Percentiles rank a stretch among this genome's conserved stretches.
Evolutionary conservation across 495 filamentous ascomycete genomes (phyloP).

Genomic region (Parachaetomium inaequale): DNA sequence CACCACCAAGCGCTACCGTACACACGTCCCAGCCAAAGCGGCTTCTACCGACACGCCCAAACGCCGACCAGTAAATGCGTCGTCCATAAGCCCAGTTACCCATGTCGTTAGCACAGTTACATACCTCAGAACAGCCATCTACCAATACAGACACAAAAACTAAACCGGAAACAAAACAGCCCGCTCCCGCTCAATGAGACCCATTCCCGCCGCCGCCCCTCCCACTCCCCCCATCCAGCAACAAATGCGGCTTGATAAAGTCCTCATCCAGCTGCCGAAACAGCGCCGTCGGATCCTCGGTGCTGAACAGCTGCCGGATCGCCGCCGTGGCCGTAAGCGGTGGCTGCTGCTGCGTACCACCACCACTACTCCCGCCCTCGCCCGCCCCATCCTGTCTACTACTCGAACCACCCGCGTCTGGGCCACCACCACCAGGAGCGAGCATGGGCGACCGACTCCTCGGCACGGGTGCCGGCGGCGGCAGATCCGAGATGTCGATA

Average conservation of each 20-base stretch:
- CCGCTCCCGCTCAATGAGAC: constrained; percentile 7
- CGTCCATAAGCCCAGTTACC: no score
- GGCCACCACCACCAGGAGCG: constrained; percentile 22
- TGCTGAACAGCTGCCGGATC: constrained; percentile 61
- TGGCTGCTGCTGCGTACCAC: constrained; percentile 17
- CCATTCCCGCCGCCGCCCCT: constrained; percentile 18
- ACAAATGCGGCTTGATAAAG: constrained; percentile 89
- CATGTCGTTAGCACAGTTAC: no score
- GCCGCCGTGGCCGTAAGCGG: constrained; percentile 66
- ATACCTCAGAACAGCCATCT: no score
- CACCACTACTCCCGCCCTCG: constrained; percentile 26
- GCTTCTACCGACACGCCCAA: no score
- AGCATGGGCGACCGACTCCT: constrained; percentile 53
- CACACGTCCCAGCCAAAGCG: no score
- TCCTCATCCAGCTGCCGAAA: constrained; percentile 94
- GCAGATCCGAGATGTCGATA: constrained; percentile 61
- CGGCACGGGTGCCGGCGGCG: constrained; percentile 50
- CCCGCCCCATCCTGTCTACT: constrained; percentile 2
- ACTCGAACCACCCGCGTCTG: not conserved
- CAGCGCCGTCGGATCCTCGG: constrained; percentile 85
- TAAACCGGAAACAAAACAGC: no score
- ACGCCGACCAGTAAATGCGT: no score
- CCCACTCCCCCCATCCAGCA: constrained; percentile 64
- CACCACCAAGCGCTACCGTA: no score
- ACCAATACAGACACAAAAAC: no score